Evolutionary conservation across 2,329 filamentous ascomycete species (phyloP), one percentile per base, ranked within the genome.

Genomic region (Curvularia spicifera): DNA sequence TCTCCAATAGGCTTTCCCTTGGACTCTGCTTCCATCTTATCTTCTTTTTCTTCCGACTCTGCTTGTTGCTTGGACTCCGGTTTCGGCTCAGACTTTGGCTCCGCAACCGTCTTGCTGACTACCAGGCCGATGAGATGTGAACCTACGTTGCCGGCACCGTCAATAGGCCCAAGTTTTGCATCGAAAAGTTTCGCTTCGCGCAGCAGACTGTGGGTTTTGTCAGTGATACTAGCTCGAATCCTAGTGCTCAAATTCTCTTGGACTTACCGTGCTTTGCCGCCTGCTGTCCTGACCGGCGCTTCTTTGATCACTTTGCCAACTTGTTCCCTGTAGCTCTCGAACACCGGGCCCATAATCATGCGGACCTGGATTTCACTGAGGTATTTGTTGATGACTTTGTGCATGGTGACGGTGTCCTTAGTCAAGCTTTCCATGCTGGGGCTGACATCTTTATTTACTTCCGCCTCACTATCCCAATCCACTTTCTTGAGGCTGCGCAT

Each of bases 281-380:
- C 79, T 63, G 87, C 84, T 6, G 87, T 91, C 76, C 84, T 86
- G 22, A 92, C 82, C 28, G 82, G 80, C 22, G 89, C 85, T 40
- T 87, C 87, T 43, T 83, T 79, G 65, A 95, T 88, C 10, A 89
- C 89, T 63, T 84, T 85, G 18, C 89, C 88, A 74, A 95, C 88
- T 70, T 94, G 90, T 56, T 91, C 88, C 69, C 87, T 88, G 76
- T 97, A 97, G 73, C 86, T 91, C 37, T 84, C 82, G 76, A 96
- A 96, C 1, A 97, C 92, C 0, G 91, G 90, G 20, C 83, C 80
- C 91, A 97, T 96, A 69, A 97, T 96, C 79, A 91, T 87, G 53
- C 85, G 83, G 1, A 96, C 88, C 0, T 89, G 89, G 53, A 85
- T 83, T 63, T 95, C 91, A 0, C 90, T 89, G 24, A 97, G 80